Evolutionary conservation across 352 stramenopile genomes (phyloP).

Genomic region (Phytophthora parvispora): DNA sequence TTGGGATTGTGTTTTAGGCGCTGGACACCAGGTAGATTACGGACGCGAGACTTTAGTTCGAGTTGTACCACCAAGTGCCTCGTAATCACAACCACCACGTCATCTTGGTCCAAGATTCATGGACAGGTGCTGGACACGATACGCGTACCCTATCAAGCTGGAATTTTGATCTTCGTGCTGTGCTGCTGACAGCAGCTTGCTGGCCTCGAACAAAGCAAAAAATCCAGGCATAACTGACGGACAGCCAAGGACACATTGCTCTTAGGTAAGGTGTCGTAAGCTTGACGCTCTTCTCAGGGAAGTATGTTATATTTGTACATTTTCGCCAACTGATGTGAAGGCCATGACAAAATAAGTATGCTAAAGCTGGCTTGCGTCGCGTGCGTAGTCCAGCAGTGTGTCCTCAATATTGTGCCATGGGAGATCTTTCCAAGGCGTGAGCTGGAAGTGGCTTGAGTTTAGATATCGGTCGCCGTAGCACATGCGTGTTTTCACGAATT

Average conservation of each 20-base stretch:
- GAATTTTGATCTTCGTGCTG: too few relatives aligned
- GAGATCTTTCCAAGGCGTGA: constrained; percentile 28
- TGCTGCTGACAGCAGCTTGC: too few relatives aligned
- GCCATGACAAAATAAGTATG: constrained; percentile 1
- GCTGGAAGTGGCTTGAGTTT: constrained; percentile 27
- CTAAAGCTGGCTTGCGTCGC: constrained; percentile 29
- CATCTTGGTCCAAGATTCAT: too few relatives aligned
- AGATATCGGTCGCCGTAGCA: constrained; percentile 37
- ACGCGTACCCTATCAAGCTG: too few relatives aligned
- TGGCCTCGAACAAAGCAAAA: too few relatives aligned
- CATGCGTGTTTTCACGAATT: constrained; percentile 42
- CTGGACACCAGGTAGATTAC: background rate
- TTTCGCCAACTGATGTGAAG: background rate
- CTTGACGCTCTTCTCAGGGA: background rate
- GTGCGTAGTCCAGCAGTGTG: constrained; percentile 32
- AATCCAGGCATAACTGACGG: too few relatives aligned
- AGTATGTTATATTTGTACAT: constrained; percentile 2
- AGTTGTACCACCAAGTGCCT: background rate
- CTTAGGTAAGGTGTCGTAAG: too few relatives aligned
- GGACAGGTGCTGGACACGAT: background rate
- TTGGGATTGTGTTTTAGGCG: too few relatives aligned
- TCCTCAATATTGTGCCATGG: constrained; percentile 37
- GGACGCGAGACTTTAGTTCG: background rate
- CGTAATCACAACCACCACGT: constrained; percentile 2
- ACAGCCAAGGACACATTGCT: too few relatives aligned